Conservation (phyloP, 768 basidiomycete genomes). For the Xerocomellus dryophilus region DNA sequence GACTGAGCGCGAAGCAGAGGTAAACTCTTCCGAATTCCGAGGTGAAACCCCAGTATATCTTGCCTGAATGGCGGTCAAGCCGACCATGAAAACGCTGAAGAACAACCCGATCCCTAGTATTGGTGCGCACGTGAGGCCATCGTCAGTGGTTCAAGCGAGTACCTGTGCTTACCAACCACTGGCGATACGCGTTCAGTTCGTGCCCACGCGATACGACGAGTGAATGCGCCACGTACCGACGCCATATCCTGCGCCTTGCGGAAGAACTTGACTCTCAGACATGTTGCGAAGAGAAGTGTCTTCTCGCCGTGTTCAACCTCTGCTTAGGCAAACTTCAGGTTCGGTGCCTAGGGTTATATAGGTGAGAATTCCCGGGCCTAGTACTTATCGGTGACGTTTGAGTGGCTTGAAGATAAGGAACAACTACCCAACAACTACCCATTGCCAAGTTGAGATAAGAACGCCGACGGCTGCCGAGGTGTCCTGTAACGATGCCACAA, state of each 20-base stretch:
- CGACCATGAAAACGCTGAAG: constrained; percentile 79
- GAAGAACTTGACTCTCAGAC: constrained; percentile 45
- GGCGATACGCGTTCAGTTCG: constrained; percentile 3
- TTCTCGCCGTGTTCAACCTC: neutral
- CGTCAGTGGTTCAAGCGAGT: neutral
- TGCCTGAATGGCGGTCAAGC: constrained; percentile 74
- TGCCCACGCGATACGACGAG: neutral
- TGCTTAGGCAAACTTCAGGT: neutral
- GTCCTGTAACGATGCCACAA: neutral
- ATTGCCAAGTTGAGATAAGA: neutral
- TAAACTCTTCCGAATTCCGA: constrained; percentile 79
- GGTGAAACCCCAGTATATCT: constrained; percentile 83
- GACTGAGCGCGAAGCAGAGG: constrained; percentile 75
- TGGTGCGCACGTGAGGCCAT: constrained; percentile 1
- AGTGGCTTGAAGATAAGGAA: constrained; percentile 26
- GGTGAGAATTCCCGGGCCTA: neutral
- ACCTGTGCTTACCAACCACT: constrained; percentile 48
- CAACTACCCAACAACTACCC: neutral
- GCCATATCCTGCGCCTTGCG: constrained; percentile 84
- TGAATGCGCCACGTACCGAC: constrained; percentile 49
- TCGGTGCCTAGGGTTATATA: constrained; percentile 11
- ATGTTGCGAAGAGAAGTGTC: constrained; percentile 8
- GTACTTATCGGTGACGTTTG: constrained; percentile 20
- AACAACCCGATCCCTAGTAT: constrained; percentile 77
- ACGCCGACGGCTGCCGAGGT: too few relatives aligned